phyloP scores from a whole-genome alignment of 768 basidiomycete species.

The Auricularia auricula-judae region DNA sequence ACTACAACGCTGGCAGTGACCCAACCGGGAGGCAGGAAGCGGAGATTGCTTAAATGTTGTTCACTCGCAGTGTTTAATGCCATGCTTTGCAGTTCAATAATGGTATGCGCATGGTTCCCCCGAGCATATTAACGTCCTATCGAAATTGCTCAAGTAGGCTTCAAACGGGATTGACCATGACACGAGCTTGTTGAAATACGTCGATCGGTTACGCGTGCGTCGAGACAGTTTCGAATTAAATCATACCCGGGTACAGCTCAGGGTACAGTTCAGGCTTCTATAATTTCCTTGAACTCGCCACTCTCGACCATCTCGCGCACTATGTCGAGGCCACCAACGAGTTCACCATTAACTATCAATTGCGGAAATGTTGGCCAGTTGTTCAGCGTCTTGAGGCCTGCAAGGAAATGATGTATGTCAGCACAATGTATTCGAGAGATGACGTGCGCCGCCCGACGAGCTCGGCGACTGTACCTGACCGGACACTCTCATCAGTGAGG shows the following conservation, averaged over 20 bases:
- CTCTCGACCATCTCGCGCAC: slow-evolving; percentile 77
- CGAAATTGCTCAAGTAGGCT: too few relatives aligned
- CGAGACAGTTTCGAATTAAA: neutral
- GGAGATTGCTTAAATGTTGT: too few relatives aligned
- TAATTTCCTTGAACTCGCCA: slow-evolving; percentile 58
- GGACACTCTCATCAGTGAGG: slow-evolving; percentile 64
- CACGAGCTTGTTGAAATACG: too few relatives aligned
- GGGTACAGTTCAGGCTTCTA: slow-evolving; percentile 7
- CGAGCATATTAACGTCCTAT: too few relatives aligned
- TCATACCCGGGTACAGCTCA: neutral
- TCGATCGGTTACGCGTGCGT: too few relatives aligned
- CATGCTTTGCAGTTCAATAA: too few relatives aligned
- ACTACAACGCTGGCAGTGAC: too few relatives aligned
- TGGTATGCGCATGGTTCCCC: too few relatives aligned
- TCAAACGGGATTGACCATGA: too few relatives aligned
- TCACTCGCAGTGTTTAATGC: too few relatives aligned
- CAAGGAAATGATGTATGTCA: slow-evolving; percentile 1
- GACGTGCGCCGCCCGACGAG: neutral
- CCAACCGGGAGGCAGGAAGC: too few relatives aligned
- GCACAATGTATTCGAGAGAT: neutral
- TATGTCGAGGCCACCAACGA: slow-evolving; percentile 92
- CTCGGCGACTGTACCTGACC: slow-evolving; percentile 47
- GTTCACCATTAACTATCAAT: slow-evolving; percentile 78
- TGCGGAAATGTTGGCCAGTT: slow-evolving; percentile 90
- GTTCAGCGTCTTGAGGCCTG: slow-evolving; percentile 56